Percentiles rank a stretch among this genome's conserved stretches.
Conservation (phyloP, 2,329 filamentous ascomycete species). For the Pseudogymnoascus sp. region DNA sequence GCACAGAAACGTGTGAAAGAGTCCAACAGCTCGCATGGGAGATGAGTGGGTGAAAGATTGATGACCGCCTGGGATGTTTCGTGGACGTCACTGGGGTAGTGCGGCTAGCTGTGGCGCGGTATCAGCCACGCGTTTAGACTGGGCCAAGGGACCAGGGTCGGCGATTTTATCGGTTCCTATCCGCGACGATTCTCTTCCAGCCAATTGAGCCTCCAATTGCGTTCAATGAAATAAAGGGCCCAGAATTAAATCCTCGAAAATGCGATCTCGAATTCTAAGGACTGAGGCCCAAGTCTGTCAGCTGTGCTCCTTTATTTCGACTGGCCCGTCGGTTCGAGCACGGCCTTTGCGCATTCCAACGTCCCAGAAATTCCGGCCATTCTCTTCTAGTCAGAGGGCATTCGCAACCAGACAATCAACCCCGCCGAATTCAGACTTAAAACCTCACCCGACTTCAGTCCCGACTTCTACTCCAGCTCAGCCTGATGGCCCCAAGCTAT, state of each 20-base stretch:
- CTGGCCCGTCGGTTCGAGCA: slow-evolving; percentile 11
- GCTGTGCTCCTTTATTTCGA: slow-evolving; percentile 34
- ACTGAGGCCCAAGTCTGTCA: slow-evolving; percentile 36
- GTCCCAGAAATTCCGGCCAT: slow-evolving; percentile 16
- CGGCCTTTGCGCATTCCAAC: slow-evolving; percentile 15
- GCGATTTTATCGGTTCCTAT: slow-evolving; percentile 2
- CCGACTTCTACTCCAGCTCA: slow-evolving; percentile 2
- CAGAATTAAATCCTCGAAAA: slow-evolving; percentile 19
- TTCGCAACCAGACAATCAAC: slow-evolving; percentile 12
- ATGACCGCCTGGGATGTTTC: slow-evolving; percentile 9
- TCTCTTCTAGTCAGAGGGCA: slow-evolving; percentile 18
- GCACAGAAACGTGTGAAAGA: background rate
- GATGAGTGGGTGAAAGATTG: slow-evolving; percentile 3
- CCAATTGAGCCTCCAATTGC: background rate
- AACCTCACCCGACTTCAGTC: background rate
- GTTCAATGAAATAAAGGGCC: background rate
- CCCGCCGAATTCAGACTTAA: background rate
- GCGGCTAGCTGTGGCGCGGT: slow-evolving; percentile 8
- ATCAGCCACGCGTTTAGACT: slow-evolving; percentile 3
- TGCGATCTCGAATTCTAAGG: slow-evolving; percentile 34
- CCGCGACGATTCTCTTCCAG: slow-evolving; percentile 3
- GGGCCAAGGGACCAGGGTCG: slow-evolving; percentile 5
- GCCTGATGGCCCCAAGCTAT: background rate
- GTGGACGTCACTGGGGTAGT: slow-evolving; percentile 9
- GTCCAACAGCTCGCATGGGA: background rate